Conservation (phyloP, 2,329 filamentous ascomycete species). For the Mollisiaceae sp. region DNA sequence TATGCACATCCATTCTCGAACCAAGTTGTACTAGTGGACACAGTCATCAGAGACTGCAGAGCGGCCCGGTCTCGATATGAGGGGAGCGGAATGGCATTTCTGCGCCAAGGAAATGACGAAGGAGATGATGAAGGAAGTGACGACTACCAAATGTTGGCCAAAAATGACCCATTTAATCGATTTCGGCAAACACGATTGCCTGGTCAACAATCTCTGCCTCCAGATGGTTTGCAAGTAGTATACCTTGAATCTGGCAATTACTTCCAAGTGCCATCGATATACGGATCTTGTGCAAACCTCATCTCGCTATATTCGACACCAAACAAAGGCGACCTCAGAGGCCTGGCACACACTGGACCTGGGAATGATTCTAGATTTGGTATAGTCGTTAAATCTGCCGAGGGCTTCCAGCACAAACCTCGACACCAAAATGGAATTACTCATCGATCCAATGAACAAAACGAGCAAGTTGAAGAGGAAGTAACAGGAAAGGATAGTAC, state of each 20-base stretch:
- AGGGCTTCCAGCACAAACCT: neutral
- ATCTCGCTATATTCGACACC: neutral
- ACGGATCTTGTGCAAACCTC: neutral
- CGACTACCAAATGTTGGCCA: neutral
- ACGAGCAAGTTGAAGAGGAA: too few relatives aligned
- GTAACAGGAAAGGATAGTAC: too few relatives aligned
- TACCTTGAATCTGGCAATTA: neutral
- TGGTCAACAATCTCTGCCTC: neutral
- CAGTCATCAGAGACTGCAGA: constrained; percentile 29
- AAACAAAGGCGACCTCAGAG: neutral
- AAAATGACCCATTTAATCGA: neutral
- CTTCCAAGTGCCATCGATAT: neutral
- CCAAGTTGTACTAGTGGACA: constrained; percentile 32
- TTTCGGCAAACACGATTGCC: neutral
- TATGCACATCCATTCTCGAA: constrained; percentile 29
- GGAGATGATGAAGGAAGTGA: neutral
- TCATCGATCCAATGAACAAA: too few relatives aligned
- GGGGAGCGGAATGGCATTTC: neutral
- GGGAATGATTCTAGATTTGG: neutral
- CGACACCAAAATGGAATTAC: neutral
- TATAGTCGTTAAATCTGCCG: neutral
- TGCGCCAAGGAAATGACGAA: neutral
- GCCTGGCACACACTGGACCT: neutral
- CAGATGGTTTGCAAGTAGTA: neutral
- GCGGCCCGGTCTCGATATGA: constrained; percentile 24